Evolutionary conservation across 1,139 yeast species (phyloP), one percentile per base, ranked within the genome.

Genomic region (Pichia inconspicua): DNA sequence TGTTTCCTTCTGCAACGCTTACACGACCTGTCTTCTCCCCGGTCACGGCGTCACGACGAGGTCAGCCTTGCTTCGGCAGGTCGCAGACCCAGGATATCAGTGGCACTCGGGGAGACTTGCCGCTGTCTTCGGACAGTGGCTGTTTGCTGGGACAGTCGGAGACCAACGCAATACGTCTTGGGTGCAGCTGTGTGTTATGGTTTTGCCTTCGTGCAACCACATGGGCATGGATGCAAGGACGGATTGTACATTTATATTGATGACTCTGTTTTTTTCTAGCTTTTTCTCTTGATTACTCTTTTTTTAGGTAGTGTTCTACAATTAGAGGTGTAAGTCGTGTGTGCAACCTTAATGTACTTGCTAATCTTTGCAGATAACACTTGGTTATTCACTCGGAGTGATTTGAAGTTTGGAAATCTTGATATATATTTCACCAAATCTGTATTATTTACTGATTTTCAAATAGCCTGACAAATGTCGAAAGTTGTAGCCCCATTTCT

Each of bases 141-240:
- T 19, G 25, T 19, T 19, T 19, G 11, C 27, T 22, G 14, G 25
- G 27, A 22, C 44, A 32, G 47, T 36, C 47, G 74, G 72, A 68
- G 44, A 27, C 40, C 15, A 37, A 41, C 9, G 15, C 35, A 31
- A 80, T 73, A 9, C 45, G 48, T 82, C 89, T 82, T 79, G 89
- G 89, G 89, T 82, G 89, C 89, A 80, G 81, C 80, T 73, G 67
- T 70, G 73, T 68, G 69, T 82, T 77, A 78, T 80, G 85, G 86
- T 81, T 64, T 70, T 74, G 73, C 86, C 88, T 82, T 82, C 85
- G 89, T 80, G 86, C 74, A 73, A 80, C 85, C 86, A 85, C 70
- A 80, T 82, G 87, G 76, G 84, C 75, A 67, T 65, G 69, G 82
- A 75, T 82, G 89, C 89, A 82, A 82, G 76, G 89, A 82, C 79